These are phyloP conservation scores for Stagonosporopsis cucurbitacearum DNA, from an alignment of 2,329 filamentous ascomycete species.

Conservation along the genomic window DNA sequence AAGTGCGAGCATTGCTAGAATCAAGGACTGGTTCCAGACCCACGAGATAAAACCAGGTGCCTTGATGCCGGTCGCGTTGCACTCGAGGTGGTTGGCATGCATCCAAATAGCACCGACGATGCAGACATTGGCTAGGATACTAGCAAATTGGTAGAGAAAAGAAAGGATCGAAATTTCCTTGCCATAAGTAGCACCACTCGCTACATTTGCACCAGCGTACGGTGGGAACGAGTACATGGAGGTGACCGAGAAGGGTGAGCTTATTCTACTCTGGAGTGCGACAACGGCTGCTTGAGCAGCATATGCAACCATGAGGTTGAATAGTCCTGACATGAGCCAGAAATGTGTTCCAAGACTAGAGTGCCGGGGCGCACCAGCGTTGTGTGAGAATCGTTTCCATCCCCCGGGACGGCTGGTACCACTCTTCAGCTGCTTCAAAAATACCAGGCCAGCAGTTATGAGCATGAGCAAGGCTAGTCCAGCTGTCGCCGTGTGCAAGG, in stretches of 20 bases:
- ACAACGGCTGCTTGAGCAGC: constrained; percentile 24
- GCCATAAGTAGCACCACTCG: constrained; percentile 6
- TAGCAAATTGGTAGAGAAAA: constrained; percentile 25
- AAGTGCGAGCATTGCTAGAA: constrained; percentile 21
- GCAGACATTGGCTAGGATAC: constrained; percentile 22
- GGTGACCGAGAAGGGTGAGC: constrained; percentile 24
- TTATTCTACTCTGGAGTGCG: constrained; percentile 20
- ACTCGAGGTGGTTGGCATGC: constrained; percentile 26
- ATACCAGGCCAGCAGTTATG: constrained; percentile 15
- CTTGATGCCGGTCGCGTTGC: constrained; percentile 22
- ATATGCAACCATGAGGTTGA: constrained; percentile 24
- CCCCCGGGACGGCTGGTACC: constrained; percentile 16
- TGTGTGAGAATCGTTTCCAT: constrained; percentile 15
- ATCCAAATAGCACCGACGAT: constrained; percentile 38
- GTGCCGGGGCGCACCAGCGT: constrained; percentile 6
- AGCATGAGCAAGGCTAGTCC: constrained; percentile 19
- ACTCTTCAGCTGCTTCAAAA: constrained; percentile 20
- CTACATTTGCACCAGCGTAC: constrained; percentile 6
- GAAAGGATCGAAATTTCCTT: constrained; percentile 26
- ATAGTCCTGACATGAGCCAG: constrained; percentile 24
- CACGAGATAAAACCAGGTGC: constrained; percentile 24
- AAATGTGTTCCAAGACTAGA: constrained; percentile 22
- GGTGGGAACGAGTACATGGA: constrained; percentile 25
- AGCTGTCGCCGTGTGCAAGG: constrained; percentile 26
- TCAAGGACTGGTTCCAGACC: constrained; percentile 24